Evolutionary conservation across 768 basidiomycete species (phyloP).

Genomic region (Serendipita indica): DNA sequence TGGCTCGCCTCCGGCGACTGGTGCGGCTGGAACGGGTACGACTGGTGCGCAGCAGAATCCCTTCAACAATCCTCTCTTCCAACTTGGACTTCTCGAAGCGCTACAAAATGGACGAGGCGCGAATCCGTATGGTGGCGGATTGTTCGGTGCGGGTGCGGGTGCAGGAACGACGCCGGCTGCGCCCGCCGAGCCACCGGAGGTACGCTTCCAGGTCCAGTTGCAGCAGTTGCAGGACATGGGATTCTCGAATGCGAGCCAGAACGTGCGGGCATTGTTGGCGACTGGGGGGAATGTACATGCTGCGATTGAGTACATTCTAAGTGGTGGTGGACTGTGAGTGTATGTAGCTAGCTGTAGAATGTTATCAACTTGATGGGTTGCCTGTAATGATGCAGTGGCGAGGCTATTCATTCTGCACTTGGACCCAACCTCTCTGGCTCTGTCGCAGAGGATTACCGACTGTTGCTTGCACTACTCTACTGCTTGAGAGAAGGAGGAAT

Average conservation of each 20-base stretch:
- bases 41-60: constrained; percentile 4
- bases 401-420: too few species aligned
- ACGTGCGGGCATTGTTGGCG: constrained; percentile 76
- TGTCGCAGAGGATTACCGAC: too few species aligned
- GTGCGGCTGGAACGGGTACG: background rate
- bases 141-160: constrained; percentile 13
- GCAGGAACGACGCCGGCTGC: constrained; percentile 20
- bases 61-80: constrained; percentile 1
- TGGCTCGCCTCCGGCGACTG: background rate
- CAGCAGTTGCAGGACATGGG: constrained; percentile 95
- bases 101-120: background rate
- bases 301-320: constrained; percentile 85
- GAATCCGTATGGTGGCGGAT: constrained; percentile 11
- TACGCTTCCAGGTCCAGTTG: constrained; percentile 78
- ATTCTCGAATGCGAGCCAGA: constrained; percentile 77
- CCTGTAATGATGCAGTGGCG: background rate
- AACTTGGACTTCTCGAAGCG: constrained; percentile 2
- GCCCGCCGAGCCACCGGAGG: constrained; percentile 49
- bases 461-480: too few species aligned
- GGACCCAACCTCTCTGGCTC: too few species aligned
- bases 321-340: constrained; percentile 52
- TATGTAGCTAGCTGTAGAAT: background rate
- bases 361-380: background rate
- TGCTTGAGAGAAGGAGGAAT: too few species aligned
- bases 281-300: constrained; percentile 87